Evolutionary conservation across 345 rosid genomes (phyloP).

Genomic region (Ceriops zippeliana): DNA sequence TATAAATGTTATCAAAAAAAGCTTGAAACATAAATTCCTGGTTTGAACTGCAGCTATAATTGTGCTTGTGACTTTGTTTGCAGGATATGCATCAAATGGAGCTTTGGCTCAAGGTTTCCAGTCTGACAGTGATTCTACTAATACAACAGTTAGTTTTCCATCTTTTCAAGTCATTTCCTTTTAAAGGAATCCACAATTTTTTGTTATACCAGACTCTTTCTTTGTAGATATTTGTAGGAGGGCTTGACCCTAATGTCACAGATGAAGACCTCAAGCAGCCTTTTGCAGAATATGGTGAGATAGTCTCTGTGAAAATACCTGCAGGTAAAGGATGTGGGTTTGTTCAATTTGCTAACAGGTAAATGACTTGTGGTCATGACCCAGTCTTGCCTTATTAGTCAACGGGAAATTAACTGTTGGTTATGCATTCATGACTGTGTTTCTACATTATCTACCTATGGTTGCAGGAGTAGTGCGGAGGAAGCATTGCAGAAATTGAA

Average conservation of each 20-base stretch:
- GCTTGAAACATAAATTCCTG: neutral
- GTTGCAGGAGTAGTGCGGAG: constrained; percentile 69
- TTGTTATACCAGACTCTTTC: constrained; percentile 23
- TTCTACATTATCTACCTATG: constrained; percentile 2
- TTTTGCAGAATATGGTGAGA: constrained; percentile 78
- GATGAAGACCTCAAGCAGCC: constrained; percentile 86
- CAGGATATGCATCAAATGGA: constrained; percentile 69
- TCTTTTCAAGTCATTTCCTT: constrained; percentile 14
- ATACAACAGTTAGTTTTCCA: constrained; percentile 70
- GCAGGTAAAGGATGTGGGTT: constrained; percentile 90
- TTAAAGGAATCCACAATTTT: constrained; percentile 10
- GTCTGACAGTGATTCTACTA: constrained; percentile 67
- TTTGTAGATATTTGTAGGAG: constrained; percentile 92
- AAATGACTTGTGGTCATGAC: constrained; percentile 10
- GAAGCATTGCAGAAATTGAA: constrained; percentile 83
- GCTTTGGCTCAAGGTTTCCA: constrained; percentile 44
- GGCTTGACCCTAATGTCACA: constrained; percentile 80
- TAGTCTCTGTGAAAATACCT: constrained; percentile 88
- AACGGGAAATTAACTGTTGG: neutral
- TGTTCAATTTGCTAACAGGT: constrained; percentile 89
- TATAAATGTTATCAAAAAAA: neutral
- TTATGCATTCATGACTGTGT: constrained; percentile 5
- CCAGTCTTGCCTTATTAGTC: constrained; percentile 1
- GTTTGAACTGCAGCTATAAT: neutral
- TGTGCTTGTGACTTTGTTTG: constrained; percentile 26